A percentile compares a stretch with the other conserved stretches of the same genome.
phyloP scores from a whole-genome alignment of 108 stramenopile genomes.

The Cyclotella cryptica region DNA sequence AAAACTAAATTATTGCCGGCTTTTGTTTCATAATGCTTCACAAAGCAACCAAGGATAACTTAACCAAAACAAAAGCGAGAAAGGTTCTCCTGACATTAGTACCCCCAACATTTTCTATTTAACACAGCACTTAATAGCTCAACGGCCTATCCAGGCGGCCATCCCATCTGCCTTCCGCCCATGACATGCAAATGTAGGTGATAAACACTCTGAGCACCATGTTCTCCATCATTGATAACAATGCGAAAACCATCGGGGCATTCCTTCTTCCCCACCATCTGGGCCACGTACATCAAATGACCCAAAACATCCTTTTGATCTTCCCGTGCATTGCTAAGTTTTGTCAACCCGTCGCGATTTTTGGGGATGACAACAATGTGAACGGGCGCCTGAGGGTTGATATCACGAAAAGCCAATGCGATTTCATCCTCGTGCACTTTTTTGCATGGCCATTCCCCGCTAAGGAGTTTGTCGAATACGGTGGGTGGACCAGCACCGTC shows the following conservation, averaged over 20 bases:
- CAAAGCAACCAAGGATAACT: too few relatives aligned
- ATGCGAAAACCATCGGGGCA: constrained; percentile 92
- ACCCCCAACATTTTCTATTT: too few relatives aligned
- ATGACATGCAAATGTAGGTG: constrained; percentile 94
- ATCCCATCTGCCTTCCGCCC: constrained; percentile 91
- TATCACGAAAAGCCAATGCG: constrained; percentile 94
- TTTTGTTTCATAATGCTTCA: too few relatives aligned
- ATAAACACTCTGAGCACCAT: constrained; percentile 94
- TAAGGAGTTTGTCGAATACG: constrained; percentile 95
- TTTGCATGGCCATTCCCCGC: constrained; percentile 78
- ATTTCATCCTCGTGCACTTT: constrained; percentile 96
- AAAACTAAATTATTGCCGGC: too few relatives aligned
- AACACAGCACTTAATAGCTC: not conserved
- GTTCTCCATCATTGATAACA: constrained; percentile 93
- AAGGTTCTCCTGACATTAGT: too few relatives aligned
- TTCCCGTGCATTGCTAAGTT: constrained; percentile 88
- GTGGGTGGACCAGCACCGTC: constrained; percentile 84
- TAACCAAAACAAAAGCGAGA: too few relatives aligned
- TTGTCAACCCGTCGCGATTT: constrained; percentile 91
- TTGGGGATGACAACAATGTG: constrained; percentile 99
- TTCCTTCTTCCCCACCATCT: constrained; percentile 84
- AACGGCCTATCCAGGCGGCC: constrained; percentile 86
- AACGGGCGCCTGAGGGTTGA: constrained; percentile 90
- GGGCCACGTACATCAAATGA: constrained; percentile 94
- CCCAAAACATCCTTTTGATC: constrained; percentile 95